Conservation (phyloP, 2,329 filamentous ascomycete genomes). For the Anthostomella pinea region DNA sequence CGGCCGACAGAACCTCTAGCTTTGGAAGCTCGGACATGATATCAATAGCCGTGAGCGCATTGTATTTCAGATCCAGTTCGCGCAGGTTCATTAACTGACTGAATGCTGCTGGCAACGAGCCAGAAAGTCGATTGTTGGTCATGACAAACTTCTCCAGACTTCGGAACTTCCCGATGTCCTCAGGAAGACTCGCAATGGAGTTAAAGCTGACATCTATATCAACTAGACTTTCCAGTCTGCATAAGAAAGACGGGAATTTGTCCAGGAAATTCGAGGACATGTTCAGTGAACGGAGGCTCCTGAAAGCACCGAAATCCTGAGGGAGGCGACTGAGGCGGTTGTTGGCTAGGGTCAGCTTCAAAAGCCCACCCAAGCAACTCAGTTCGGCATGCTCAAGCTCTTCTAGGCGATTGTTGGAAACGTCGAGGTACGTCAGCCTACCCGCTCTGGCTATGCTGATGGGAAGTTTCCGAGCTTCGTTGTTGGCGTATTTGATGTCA, state of each 20-base stretch:
- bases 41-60: conserved; percentile 84
- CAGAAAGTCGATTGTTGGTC: conserved; percentile 86
- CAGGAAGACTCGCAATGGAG: conserved; percentile 73
- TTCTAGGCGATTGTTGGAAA: conserved; percentile 91
- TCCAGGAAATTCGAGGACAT: conserved; percentile 91
- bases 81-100: conserved; percentile 72
- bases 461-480: conserved; percentile 84
- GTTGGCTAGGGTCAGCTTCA: conserved; percentile 91
- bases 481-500: conserved; percentile 94
- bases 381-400: conserved; percentile 83
- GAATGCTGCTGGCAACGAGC: conserved; percentile 71
- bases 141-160: conserved; percentile 88
- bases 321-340: conserved; percentile 82
- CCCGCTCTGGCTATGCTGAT: conserved; percentile 78
- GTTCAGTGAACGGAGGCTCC: conserved; percentile 76
- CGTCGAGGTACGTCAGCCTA: conserved; percentile 82
- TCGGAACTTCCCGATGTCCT: conserved; percentile 71
- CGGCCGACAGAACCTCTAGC: conserved; percentile 82
- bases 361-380: conserved; percentile 67
- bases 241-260: conserved; percentile 81
- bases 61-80: conserved; percentile 94
- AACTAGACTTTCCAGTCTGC: conserved; percentile 76
- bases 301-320: conserved; percentile 77
- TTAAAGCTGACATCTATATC: conserved; percentile 98
- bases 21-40: conserved; percentile 79